Evolutionary conservation across 2,329 filamentous ascomycete genomes (phyloP).

Genomic region (Aspergillus sergii): DNA sequence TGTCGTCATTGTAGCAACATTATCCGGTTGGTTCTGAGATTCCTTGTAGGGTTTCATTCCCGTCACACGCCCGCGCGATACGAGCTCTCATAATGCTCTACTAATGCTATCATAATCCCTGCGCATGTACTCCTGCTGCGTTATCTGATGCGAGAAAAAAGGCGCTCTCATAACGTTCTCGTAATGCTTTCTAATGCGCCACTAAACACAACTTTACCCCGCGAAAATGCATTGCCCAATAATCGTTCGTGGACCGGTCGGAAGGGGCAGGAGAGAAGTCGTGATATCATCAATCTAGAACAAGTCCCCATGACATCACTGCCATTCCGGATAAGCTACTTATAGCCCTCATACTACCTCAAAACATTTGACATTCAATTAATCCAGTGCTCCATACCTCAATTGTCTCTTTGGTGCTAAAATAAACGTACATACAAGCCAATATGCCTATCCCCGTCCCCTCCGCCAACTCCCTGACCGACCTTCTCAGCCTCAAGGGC

Average conservation of each 20-base stretch:
- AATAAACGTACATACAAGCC: not conserved
- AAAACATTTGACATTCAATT: not conserved
- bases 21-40: not conserved
- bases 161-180: not conserved
- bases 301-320: not conserved
- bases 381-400: not conserved
- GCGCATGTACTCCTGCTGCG: too few species aligned
- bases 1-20: slow-evolving; percentile 19
- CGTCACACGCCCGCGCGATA: not conserved
- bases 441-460: slow-evolving; percentile 45
- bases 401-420: not conserved
- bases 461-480: slow-evolving; percentile 36
- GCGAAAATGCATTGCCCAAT: not conserved
- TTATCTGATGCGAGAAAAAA: not conserved
- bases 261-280: not conserved
- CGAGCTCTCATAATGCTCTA: not conserved
- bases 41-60: not conserved
- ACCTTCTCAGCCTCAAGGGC: slow-evolving; percentile 52
- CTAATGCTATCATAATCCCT: not conserved
- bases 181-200: not conserved
- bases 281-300: not conserved
- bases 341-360: not conserved
- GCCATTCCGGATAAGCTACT: not conserved
- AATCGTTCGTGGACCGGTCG: not conserved
- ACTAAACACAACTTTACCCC: not conserved